These are phyloP conservation scores for Hyaloscypha bicolor DNA, from an alignment of 495 filamentous ascomycete species.

Conservation along the genomic window DNA sequence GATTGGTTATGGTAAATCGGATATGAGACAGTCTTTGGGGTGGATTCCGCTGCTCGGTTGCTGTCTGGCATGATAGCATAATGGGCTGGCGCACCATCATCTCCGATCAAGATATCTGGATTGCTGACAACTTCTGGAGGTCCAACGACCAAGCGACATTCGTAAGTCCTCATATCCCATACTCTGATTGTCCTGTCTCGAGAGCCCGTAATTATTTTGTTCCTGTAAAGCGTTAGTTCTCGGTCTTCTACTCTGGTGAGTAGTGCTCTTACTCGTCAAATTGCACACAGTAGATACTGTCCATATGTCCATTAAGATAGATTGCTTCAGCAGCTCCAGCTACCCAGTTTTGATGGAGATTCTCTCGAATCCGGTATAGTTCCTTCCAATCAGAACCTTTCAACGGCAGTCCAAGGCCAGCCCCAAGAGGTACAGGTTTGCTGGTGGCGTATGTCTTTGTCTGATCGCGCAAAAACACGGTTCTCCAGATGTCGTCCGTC, in stretches of 20 bases:
- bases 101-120: constrained; percentile 44
- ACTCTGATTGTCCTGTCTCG: constrained; percentile 93
- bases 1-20: constrained; percentile 76
- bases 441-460: constrained; percentile 55
- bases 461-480: constrained; percentile 72
- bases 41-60: constrained; percentile 41
- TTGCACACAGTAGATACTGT: constrained; percentile 96
- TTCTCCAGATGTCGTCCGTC: constrained; percentile 74
- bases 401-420: constrained; percentile 49
- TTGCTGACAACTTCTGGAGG: constrained; percentile 52
- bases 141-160: constrained; percentile 80
- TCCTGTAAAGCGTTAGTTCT: constrained; percentile 46
- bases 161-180: constrained; percentile 87
- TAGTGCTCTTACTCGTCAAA: constrained; percentile 82
- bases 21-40: constrained; percentile 50
- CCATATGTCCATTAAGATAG: constrained; percentile 87
- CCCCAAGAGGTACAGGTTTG: constrained; percentile 44
- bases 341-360: constrained; percentile 79
- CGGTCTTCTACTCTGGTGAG: constrained; percentile 21
- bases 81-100: constrained; percentile 44
- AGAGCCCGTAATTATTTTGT: constrained; percentile 96
- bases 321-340: constrained; percentile 75
- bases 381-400: constrained; percentile 76
- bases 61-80: constrained; percentile 47
- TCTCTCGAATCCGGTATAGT: constrained; percentile 74